Percentiles rank a stretch among this genome's conserved stretches.
These are phyloP conservation scores for Trametes sp. DNA, from an alignment of 1,284 basidiomycete genomes.

Conservation along the genomic window DNA sequence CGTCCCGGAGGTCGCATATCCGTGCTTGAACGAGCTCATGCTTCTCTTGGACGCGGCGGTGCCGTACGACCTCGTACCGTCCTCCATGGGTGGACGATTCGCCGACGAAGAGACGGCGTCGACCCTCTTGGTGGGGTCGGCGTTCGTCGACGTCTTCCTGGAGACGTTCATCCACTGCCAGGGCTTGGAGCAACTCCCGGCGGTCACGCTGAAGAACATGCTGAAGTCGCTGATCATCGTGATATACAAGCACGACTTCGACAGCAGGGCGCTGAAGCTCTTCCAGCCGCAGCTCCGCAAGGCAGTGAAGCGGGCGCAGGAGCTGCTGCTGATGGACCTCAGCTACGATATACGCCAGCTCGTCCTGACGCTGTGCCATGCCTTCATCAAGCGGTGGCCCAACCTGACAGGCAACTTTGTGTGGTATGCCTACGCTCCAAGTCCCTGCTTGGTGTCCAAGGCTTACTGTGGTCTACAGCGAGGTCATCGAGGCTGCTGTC, in stretches of 20 bases:
- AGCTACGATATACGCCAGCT: constrained; percentile 73
- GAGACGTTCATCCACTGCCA: constrained; percentile 54
- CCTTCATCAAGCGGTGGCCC: constrained; percentile 68
- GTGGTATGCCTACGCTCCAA: constrained; percentile 50
- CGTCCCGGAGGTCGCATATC: constrained; percentile 53
- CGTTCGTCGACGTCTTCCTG: constrained; percentile 67
- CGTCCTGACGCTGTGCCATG: constrained; percentile 62
- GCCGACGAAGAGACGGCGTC: constrained; percentile 52
- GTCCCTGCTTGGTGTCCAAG: no score
- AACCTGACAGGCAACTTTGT: constrained; percentile 59
- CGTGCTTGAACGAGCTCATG: constrained; percentile 66
- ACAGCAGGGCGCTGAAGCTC: constrained; percentile 56
- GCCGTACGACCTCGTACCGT: constrained; percentile 53
- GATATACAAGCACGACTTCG: constrained; percentile 75
- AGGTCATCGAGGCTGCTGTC: constrained; percentile 57
- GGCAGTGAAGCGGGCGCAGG: constrained; percentile 59
- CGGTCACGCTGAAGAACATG: constrained; percentile 61
- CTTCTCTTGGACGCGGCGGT: constrained; percentile 65
- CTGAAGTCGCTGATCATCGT: constrained; percentile 69
- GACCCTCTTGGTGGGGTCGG: constrained; percentile 62
- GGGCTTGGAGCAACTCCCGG: constrained; percentile 55
- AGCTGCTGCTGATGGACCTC: constrained; percentile 55
- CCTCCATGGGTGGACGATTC: constrained; percentile 55
- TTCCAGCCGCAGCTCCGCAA: constrained; percentile 59
- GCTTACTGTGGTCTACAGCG: constrained; percentile 36